Evolutionary conservation across 257 asterid species (phyloP).

Genomic region (Craterostigma plantagineum): DNA sequence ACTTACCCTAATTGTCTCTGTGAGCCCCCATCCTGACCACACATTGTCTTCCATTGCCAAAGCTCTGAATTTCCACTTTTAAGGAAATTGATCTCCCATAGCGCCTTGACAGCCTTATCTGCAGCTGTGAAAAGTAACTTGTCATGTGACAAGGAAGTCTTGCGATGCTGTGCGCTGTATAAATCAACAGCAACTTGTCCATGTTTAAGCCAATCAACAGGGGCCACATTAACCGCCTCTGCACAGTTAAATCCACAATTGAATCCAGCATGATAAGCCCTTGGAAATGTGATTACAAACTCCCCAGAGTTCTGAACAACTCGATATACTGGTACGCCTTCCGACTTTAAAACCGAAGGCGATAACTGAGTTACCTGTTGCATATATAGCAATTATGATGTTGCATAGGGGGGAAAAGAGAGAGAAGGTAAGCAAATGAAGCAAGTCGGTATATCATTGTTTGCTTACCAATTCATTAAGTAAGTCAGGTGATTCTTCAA

Average conservation of each 20-base stretch:
- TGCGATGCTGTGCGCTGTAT: constrained; percentile 43
- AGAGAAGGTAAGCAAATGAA: neutral
- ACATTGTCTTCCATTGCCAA: constrained; percentile 48
- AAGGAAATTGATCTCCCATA: constrained; percentile 24
- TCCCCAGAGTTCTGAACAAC: constrained; percentile 59
- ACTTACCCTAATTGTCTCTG: constrained; percentile 54
- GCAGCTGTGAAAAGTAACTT: constrained; percentile 63
- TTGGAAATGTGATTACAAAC: constrained; percentile 76
- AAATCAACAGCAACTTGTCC: constrained; percentile 66
- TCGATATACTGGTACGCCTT: constrained; percentile 60
- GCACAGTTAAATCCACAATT: constrained; percentile 82
- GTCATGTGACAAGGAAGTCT: constrained; percentile 69
- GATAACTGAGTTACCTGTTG: constrained; percentile 70
- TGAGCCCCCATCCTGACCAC: constrained; percentile 51
- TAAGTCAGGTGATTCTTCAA: constrained; percentile 59
- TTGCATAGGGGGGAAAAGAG: neutral
- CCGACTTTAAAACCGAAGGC: constrained; percentile 53
- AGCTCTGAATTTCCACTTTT: constrained; percentile 23
- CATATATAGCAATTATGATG: neutral
- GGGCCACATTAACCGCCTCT: constrained; percentile 89
- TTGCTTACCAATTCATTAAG: constrained; percentile 47
- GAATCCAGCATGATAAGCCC: constrained; percentile 81
- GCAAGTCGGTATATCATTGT: neutral
- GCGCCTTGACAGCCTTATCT: constrained; percentile 32
- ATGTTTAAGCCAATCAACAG: constrained; percentile 62